phyloP scores from a whole-genome alignment of 2,329 filamentous ascomycete genomes.

The Xylariales sp. region DNA sequence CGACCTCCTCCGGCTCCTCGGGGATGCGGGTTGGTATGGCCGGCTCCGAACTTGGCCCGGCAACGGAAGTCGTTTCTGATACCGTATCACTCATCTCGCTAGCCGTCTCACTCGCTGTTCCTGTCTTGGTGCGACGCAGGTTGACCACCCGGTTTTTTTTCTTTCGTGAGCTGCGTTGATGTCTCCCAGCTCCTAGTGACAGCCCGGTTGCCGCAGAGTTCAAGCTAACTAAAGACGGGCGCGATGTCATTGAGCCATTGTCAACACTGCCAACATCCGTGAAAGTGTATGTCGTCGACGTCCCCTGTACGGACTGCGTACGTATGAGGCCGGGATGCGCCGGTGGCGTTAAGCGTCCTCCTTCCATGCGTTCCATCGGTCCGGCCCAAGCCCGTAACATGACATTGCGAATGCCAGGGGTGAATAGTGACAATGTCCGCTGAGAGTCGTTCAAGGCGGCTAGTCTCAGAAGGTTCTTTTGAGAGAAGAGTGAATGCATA shows the following conservation, averaged over 20 bases:
- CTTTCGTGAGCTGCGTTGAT: conserved; percentile 61
- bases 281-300: conserved; percentile 64
- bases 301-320: conserved; percentile 58
- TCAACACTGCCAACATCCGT: conserved; percentile 64
- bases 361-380: conserved; percentile 64
- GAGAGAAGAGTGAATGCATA: conserved; percentile 85
- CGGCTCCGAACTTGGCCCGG: conserved; percentile 58
- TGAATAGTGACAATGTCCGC: conserved; percentile 84
- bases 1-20: conserved; percentile 54
- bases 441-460: conserved; percentile 83
- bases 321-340: conserved; percentile 53
- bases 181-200: conserved; percentile 56
- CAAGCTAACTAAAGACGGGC: conserved; percentile 61
- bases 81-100: conserved; percentile 47
- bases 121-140: conserved; percentile 59
- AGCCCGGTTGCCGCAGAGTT: conserved; percentile 58
- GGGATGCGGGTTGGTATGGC: conserved; percentile 51
- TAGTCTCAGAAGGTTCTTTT: conserved; percentile 84
- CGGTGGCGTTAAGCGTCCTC: conserved; percentile 41
- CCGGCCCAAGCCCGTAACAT: conserved; percentile 92
- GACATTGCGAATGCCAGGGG: conserved; percentile 81
- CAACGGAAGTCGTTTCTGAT: conserved; percentile 51
- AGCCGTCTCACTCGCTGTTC: conserved; percentile 43
- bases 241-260: conserved; percentile 59
- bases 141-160: conserved; percentile 84